Conservation (phyloP, 2,329 filamentous ascomycete species). For the Arthrobotrys entomopaga region DNA sequence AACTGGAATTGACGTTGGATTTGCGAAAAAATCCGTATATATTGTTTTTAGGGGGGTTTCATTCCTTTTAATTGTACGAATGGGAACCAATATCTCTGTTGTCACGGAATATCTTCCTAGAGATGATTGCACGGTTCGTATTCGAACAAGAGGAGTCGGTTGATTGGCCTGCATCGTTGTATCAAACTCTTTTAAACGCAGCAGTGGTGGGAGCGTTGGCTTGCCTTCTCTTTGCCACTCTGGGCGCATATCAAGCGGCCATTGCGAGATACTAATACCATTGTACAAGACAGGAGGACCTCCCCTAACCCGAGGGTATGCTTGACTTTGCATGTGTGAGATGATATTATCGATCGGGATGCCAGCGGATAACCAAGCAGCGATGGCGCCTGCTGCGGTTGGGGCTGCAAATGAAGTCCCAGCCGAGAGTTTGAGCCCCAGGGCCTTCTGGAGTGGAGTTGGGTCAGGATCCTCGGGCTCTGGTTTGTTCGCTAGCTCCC, state of each 20-base stretch:
- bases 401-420: constrained; percentile 14
- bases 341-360: neutral
- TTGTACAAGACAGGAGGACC: constrained; percentile 27
- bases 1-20: neutral
- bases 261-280: constrained; percentile 11
- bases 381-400: constrained; percentile 13
- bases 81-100: neutral
- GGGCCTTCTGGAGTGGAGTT: neutral
- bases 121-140: neutral
- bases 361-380: constrained; percentile 21
- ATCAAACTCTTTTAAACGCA: neutral
- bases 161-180: neutral
- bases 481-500: neutral
- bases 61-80: neutral
- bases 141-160: neutral
- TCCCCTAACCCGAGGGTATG: neutral
- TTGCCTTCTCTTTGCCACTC: neutral
- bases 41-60: neutral
- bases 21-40: neutral
- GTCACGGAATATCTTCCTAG: neutral
- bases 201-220: neutral
- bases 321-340: constrained; percentile 4
- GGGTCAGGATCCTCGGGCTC: neutral
- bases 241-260: constrained; percentile 12
- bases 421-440: neutral